Evolutionary conservation across 1,284 basidiomycete species (phyloP).

Genomic region (Testicularia cyperi): DNA sequence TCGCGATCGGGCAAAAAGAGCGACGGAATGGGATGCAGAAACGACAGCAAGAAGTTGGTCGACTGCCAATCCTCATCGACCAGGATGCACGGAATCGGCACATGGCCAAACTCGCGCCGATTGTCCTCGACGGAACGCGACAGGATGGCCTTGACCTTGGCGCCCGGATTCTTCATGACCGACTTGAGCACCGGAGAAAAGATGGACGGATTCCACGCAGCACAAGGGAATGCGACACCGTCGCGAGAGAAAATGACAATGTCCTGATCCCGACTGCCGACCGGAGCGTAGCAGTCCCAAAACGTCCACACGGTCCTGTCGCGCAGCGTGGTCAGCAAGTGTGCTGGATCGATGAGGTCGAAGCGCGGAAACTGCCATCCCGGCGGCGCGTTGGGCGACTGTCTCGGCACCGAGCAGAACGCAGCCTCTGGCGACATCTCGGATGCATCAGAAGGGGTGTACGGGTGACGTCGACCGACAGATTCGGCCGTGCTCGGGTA

Average conservation of each 20-base stretch:
- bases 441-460: slow-evolving; percentile 1
- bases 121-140: slow-evolving; percentile 12
- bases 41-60: slow-evolving; percentile 29
- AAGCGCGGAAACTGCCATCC: slow-evolving; percentile 17
- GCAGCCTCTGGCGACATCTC: slow-evolving; percentile 4
- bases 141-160: slow-evolving; percentile 6
- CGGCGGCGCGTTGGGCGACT: slow-evolving; percentile 7
- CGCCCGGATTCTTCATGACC: slow-evolving; percentile 14
- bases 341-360: slow-evolving; percentile 21
- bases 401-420: slow-evolving; percentile 2
- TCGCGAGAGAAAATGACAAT: slow-evolving; percentile 30
- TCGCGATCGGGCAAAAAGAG: slow-evolving; percentile 24
- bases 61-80: slow-evolving; percentile 34
- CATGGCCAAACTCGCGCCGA: slow-evolving; percentile 11
- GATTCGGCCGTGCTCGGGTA: too few species aligned
- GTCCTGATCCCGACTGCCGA: slow-evolving; percentile 35
- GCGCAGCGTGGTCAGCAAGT: slow-evolving; percentile 12
- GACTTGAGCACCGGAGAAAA: slow-evolving; percentile 19
- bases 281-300: slow-evolving; percentile 37
- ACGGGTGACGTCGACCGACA: too few species aligned
- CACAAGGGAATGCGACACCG: slow-evolving; percentile 28
- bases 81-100: slow-evolving; percentile 16
- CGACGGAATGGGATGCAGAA: slow-evolving; percentile 32
- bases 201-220: slow-evolving; percentile 32
- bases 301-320: slow-evolving; percentile 35